Base-by-base conservation (phyloP, 2,329 filamentous ascomycete species). In the Epichloe glyceriae region DNA sequence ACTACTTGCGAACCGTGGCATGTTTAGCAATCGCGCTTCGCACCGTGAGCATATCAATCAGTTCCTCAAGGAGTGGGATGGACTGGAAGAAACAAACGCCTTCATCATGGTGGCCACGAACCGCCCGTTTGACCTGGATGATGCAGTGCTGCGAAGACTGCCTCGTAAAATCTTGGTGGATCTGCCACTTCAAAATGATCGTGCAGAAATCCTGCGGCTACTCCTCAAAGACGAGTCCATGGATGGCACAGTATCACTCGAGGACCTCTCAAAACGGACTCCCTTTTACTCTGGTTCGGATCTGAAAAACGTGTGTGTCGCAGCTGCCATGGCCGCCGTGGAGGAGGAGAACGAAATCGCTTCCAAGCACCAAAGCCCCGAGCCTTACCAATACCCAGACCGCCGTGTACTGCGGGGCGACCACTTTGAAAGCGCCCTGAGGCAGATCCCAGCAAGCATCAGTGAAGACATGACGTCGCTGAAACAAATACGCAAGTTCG, bases 21-120 rank as follows among this genome's bases (percentile, higher is more conserved):
- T 79, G 39, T 74, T 76, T 22, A 76, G 77, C 53, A 82, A 80
- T 58, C 76, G 86, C 33, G 79, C 80, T 5, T 83, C 79, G 2
- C 87, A 94, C 58, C 81, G 90, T 47, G 91, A 96, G 64, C 84
- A 93, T 50, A 90, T 97, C 66, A 98, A 96, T 62, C 91, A 98
- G 67, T 97, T 97, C 66, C 72, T 98, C 47, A 85, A 89, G 50
- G 91, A 97, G 65, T 97, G 91, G 93, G 93, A 97, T 60, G 93
- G 93, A 11, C 84, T 97, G 73, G 73, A 73, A 50, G 85, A 86
- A 58, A 78, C 82, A 45, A 86, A 85, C 17, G 88, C 91, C 3
- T 97, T 98, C 65, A 91, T 98, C 66, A 96, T 98, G 89, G 89
- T 97, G 0, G 91, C 93, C 30, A 97, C 90, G 8, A 97, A 98